Evolutionary conservation across 2,329 filamentous ascomycete genomes (phyloP), one percentile per base, ranked within the genome.

Genomic region (Sarocladium strictum): DNA sequence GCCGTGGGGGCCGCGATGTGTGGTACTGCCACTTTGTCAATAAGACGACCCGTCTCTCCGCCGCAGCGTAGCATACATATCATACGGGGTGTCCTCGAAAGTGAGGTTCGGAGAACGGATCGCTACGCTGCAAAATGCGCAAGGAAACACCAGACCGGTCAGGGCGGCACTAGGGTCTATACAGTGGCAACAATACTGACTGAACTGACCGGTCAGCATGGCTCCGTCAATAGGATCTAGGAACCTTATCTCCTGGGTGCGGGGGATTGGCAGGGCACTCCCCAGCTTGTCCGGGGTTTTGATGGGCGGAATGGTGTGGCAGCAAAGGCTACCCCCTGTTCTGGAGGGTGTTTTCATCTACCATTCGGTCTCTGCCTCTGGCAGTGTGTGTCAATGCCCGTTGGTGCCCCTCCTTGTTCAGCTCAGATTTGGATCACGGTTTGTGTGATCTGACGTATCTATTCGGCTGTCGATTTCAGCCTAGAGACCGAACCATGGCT

Each of bases 221-320:
- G 43, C 43, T 51, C 47, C 47, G 26, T 51, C 47, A 51, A 51
- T 51, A 51, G 47, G 47, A 35, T 51, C 47, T 51, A 51, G 47
- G 27, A 51, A 51, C 27, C 47, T 51, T 51, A 51, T 51, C 47
- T 51, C n/a, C n/a, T 33, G 27, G 27, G 35, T 35, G 47, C 17
- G 47, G 47, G 47, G 29, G n/a, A 23, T 33, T 19, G 21, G 14
- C 23, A 14, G 27, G 3, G 4, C n/a, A n/a, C n/a, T n/a, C n/a
- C n/a, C 23, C 47, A 33, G n/a, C 29, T 17, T 35, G 6, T 51
- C 47, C 21, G 47, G 26, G 47, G 29, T 35, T 32, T 9, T 23
- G 14, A 35, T 6, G 47, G 11, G 15, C n/a, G 3, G 12, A 29
- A 3, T 2, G 10, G 26, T 26, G 11, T 14, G 47, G 12, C 11